Conservation (phyloP, 2,329 filamentous ascomycete species). For the Phoma sp. region DNA sequence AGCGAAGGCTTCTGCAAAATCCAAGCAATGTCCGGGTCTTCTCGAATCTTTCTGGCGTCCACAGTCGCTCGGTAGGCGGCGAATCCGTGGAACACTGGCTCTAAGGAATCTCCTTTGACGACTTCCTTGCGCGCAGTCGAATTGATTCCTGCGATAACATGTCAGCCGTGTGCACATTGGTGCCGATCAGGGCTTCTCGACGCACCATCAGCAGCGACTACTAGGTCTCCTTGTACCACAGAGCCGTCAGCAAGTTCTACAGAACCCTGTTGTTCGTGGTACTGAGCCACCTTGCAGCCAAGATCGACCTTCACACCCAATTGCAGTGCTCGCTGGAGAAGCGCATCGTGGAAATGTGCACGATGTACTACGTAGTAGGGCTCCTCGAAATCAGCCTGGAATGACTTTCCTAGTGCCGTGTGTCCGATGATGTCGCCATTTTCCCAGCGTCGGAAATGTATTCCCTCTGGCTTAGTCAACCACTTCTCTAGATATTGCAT, state of each 20-base stretch:
- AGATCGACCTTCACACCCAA: conserved; percentile 16
- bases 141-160: conserved; percentile 18
- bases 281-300: conserved; percentile 6
- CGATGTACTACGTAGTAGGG: conserved; percentile 25
- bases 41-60: conserved; percentile 54
- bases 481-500: conserved; percentile 6
- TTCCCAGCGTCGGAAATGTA: conserved; percentile 60
- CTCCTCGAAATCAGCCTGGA: conserved; percentile 41
- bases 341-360: conserved; percentile 18
- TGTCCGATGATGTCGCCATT: conserved; percentile 54
- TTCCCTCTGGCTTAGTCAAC: conserved; percentile 48
- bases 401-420: conserved; percentile 48
- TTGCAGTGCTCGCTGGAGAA: conserved; percentile 13
- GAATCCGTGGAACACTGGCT: conserved; percentile 54
- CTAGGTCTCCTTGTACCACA: conserved; percentile 44
- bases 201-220: conserved; percentile 43
- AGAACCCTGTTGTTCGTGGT: conserved; percentile 22
- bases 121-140: conserved; percentile 56
- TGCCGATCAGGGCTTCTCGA: conserved; percentile 35
- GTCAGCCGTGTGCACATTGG: neutral
- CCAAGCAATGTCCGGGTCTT: conserved; percentile 29
- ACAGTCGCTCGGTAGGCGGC: conserved; percentile 66
- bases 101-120: neutral
- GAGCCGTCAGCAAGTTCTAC: conserved; percentile 48
- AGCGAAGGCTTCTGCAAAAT: conserved; percentile 23